phyloP scores from a whole-genome alignment of 2,329 filamentous ascomycete species.

The Alternaria dauci region DNA sequence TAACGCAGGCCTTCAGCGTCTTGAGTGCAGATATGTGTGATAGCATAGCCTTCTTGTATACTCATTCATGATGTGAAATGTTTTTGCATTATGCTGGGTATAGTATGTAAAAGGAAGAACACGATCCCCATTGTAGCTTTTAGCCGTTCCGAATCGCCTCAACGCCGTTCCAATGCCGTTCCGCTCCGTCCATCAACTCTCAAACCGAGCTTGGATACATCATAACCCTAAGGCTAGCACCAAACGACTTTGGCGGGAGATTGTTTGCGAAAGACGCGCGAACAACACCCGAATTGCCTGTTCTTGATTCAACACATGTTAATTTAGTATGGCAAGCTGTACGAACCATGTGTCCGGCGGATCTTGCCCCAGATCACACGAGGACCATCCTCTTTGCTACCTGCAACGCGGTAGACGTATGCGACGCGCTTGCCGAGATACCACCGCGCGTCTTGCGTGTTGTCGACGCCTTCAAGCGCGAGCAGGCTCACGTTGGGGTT shows the following conservation, averaged over 20 bases:
- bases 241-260: constrained; percentile 81
- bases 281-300: constrained; percentile 95
- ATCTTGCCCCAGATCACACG: constrained; percentile 99
- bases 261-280: constrained; percentile 94
- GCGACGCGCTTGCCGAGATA: constrained; percentile 98
- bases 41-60: background rate
- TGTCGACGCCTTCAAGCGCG: constrained; percentile 96
- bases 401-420: constrained; percentile 93
- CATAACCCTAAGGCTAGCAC: constrained; percentile 86
- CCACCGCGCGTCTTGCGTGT: constrained; percentile 89
- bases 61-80: background rate
- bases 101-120: background rate
- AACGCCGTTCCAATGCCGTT: constrained; percentile 12
- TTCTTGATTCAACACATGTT: constrained; percentile 41
- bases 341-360: constrained; percentile 79
- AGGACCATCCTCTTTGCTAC: constrained; percentile 67
- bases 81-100: background rate
- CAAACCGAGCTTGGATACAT: constrained; percentile 70
- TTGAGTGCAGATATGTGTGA: no score
- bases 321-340: constrained; percentile 44
- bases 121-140: background rate
- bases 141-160: constrained; percentile 12
- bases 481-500: constrained; percentile 77
- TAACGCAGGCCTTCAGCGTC: background rate
- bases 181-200: background rate